Base-by-base conservation (phyloP, 306 rosid species). In the Citrullus amarus region DNA sequence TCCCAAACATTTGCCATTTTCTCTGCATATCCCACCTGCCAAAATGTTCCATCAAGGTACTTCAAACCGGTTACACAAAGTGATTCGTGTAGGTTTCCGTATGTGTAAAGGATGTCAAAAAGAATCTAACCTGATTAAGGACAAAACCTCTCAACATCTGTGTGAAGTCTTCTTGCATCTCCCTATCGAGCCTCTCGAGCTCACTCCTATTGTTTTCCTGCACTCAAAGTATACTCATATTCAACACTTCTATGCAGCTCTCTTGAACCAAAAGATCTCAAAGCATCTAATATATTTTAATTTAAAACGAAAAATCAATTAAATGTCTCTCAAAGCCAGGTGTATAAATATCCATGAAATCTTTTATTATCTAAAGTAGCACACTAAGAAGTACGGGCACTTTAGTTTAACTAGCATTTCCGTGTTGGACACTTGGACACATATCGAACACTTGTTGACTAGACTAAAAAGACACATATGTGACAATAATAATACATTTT, bases 201-300 rank as follows among this genome's bases (percentile, higher is more conserved):
- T 94, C 98, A 83, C 81, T 89, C 88, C 87, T 85, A 80, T 94
- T 94, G 85, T 94, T 92, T 81, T 94, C 98, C 98, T 94, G 88
- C 88, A 82, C 79, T 22, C 76, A 20, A 59, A 41, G 75, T 66
- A 51, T 80, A 58, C 75, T 74, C 79, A 56, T 57, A 75, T 79
- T 68, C 67, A 83, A 65, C 14, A 77, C 18, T 25, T 69, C 28
- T 2, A 5, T 15, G 72, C 72, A 9, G 73, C 20, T 67, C 51
- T 6, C 28, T 66, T 17, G 2, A 66, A 66, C 28, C 72, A 38
- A 65, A 34, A 36, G 28, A 65, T 65, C 28, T 17, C 72, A 38
- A 25, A 20, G 54, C 54, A 39, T 67, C 14, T 43, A 17, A 43
- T 0, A 68, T 38, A 44, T 34, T 68, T 18, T 10, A 69, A 69